Percentiles rank a stretch among this genome's conserved stretches.
Evolutionary conservation across 306 rosid genomes (phyloP).

Genomic region (Dalbergia oliveri): DNA sequence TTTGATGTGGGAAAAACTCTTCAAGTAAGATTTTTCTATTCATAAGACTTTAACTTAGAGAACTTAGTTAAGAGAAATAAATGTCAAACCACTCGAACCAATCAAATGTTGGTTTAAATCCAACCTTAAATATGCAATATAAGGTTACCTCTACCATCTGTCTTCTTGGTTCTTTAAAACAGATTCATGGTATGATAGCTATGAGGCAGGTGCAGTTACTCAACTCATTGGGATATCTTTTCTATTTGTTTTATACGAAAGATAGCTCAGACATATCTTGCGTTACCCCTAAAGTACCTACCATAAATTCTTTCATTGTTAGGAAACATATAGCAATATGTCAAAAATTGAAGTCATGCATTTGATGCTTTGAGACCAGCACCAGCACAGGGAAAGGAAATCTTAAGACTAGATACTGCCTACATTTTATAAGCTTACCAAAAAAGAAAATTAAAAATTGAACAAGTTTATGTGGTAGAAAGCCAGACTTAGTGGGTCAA

Average conservation of each 20-base stretch:
- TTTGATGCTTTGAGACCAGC: constrained; percentile 16
- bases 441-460: background rate
- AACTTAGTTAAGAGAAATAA: no score
- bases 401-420: background rate
- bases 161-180: background rate
- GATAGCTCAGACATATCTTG: constrained; percentile 35
- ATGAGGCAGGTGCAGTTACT: constrained; percentile 2
- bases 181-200: background rate
- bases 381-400: background rate
- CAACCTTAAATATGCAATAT: background rate
- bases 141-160: background rate
- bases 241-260: constrained; percentile 32
- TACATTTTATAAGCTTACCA: background rate
- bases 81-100: no score
- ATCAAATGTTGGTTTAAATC: background rate
- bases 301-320: constrained; percentile 15
- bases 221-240: constrained; percentile 11
- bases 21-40: no score
- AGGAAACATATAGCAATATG: background rate
- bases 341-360: background rate
- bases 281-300: constrained; percentile 9
- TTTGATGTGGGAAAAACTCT: no score
- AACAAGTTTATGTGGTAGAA: background rate
- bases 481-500: no score
- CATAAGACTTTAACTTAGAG: no score